Evolutionary conservation across 495 filamentous ascomycete genomes (phyloP).

Genomic region (Podospora conica): DNA sequence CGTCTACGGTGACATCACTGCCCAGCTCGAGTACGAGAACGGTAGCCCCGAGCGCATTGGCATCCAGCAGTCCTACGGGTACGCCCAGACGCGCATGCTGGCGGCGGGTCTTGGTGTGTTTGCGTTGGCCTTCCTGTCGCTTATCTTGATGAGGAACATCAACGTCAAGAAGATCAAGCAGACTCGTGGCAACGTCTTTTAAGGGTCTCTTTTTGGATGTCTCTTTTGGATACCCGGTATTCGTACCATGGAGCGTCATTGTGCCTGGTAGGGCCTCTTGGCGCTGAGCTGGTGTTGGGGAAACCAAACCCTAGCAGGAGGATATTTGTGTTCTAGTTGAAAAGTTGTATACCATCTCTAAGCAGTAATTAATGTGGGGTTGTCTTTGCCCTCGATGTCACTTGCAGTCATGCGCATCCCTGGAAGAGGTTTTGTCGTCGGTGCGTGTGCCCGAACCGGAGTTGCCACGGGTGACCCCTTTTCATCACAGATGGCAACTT

Average conservation of each 20-base stretch:
- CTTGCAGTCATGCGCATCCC: too few relatives aligned
- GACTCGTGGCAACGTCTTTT: slow-evolving; percentile 15
- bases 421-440: too few relatives aligned
- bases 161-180: slow-evolving; percentile 46
- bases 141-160: slow-evolving; percentile 45
- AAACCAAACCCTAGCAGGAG: not conserved
- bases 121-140: slow-evolving; percentile 34
- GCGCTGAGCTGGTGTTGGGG: not conserved
- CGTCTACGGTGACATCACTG: slow-evolving; percentile 48
- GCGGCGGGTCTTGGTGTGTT: slow-evolving; percentile 46
- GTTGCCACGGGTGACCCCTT: too few relatives aligned
- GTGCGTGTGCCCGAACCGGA: too few relatives aligned
- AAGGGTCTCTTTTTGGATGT: not conserved
- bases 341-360: not conserved
- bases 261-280: not conserved
- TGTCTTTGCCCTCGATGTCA: too few relatives aligned
- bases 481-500: too few relatives aligned
- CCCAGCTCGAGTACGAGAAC: slow-evolving; percentile 47
- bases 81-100: slow-evolving; percentile 48
- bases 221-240: slow-evolving; percentile 1
- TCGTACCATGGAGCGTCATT: not conserved
- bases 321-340: not conserved
- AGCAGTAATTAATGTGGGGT: not conserved
- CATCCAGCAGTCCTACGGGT: slow-evolving; percentile 51
- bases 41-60: slow-evolving; percentile 44